phyloP scores from a whole-genome alignment of 2,329 filamentous ascomycete species.

The Aspergillus niger region DNA sequence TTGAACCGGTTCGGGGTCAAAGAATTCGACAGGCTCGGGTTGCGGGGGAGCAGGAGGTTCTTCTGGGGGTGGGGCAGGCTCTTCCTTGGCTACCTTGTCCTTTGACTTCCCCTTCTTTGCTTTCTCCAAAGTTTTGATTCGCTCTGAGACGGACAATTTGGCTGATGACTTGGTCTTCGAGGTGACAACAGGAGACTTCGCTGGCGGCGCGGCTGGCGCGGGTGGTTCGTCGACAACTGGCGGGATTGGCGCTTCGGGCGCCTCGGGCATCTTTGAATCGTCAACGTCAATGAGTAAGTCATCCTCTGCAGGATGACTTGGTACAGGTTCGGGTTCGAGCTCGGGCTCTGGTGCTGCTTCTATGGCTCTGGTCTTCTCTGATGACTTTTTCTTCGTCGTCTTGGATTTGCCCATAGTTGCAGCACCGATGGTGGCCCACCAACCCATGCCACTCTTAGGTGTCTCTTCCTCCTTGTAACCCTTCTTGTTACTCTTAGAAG shows the following conservation, averaged over 20 bases:
- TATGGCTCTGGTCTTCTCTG: slow-evolving; percentile 50
- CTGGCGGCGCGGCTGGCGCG: slow-evolving; percentile 43
- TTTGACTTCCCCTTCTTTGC: slow-evolving; percentile 43
- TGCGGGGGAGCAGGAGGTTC: slow-evolving; percentile 18
- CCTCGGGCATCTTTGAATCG: slow-evolving; percentile 32
- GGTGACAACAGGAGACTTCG: slow-evolving; percentile 34
- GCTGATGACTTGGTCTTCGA: slow-evolving; percentile 45
- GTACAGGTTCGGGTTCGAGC: slow-evolving; percentile 17
- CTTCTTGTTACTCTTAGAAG: slow-evolving; percentile 40
- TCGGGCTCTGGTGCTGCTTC: slow-evolving; percentile 29
- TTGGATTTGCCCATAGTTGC: slow-evolving; percentile 42
- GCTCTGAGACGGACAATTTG: slow-evolving; percentile 55
- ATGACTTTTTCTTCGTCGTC: slow-evolving; percentile 48
- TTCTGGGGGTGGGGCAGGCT: slow-evolving; percentile 20
- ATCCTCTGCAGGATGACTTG: slow-evolving; percentile 15
- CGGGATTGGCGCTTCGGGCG: slow-evolving; percentile 37
- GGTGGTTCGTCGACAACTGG: slow-evolving; percentile 43
- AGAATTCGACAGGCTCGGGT: slow-evolving; percentile 10
- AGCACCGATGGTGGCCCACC: slow-evolving; percentile 49
- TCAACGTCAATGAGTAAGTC: slow-evolving; percentile 41
- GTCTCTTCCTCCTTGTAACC: slow-evolving; percentile 39
- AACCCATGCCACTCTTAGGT: slow-evolving; percentile 42
- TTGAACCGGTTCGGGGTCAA: slow-evolving; percentile 29
- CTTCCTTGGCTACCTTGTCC: slow-evolving; percentile 31
- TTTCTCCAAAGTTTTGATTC: slow-evolving; percentile 53